phyloP scores from a whole-genome alignment of 441 rosid genomes.

The Corymbia calophylla region DNA sequence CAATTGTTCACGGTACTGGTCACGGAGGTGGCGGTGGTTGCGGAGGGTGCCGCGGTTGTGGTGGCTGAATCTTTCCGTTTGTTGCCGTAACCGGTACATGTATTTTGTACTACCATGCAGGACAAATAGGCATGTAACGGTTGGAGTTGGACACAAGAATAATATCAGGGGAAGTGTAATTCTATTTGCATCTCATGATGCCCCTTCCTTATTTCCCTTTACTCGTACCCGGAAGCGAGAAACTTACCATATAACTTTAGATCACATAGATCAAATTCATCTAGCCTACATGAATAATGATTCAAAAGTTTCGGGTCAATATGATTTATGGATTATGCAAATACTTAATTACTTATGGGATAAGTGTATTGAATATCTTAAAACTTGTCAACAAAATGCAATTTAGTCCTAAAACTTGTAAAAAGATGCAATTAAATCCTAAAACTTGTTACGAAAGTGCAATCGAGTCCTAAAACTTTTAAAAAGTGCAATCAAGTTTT shows the following conservation, averaged over 20 bases:
- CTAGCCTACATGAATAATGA: neutral
- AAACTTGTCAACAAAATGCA: no score
- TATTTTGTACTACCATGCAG: neutral
- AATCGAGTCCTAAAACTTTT: no score
- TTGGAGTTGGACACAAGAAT: neutral
- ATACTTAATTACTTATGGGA: neutral
- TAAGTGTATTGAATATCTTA: no score
- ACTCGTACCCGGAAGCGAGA: no score
- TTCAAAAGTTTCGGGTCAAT: neutral
- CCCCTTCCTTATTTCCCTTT: no score
- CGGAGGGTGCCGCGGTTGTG: neutral
- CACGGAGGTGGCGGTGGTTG: neutral
- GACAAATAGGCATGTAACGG: neutral
- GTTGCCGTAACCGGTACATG: neutral
- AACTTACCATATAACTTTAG: neutral
- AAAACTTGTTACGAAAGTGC: no score
- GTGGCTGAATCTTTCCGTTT: neutral
- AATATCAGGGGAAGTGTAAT: no score
- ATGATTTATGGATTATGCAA: neutral
- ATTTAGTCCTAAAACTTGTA: no score
- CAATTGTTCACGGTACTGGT: neutral
- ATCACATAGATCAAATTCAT: neutral
- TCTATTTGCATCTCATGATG: no score
- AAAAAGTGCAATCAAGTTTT: no score
- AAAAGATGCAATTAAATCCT: no score